A percentile compares a stretch with the other conserved stretches of the same genome.
phyloP scores from a whole-genome alignment of 2,329 filamentous ascomycete genomes.

The Reticulascus tulasneorum region DNA sequence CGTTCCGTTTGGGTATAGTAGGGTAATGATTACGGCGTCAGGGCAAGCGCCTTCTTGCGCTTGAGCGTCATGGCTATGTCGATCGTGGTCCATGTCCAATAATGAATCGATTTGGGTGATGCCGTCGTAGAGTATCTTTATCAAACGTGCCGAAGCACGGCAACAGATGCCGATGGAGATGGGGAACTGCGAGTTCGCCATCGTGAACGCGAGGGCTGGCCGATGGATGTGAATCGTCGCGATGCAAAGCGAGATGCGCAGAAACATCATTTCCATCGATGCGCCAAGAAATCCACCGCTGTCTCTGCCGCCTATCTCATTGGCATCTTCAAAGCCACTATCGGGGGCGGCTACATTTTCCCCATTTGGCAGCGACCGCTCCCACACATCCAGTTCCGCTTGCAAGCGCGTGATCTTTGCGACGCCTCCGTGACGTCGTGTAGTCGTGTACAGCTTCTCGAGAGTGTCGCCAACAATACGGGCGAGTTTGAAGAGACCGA shows the following conservation, averaged over 20 bases:
- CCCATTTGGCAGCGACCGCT: conserved; percentile 6
- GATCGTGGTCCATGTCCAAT: background rate
- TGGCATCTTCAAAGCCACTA: conserved; percentile 3
- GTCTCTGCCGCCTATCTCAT: background rate
- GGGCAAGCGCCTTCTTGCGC: too few species aligned
- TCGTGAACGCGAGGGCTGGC: conserved; percentile 19
- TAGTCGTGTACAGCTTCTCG: conserved; percentile 21
- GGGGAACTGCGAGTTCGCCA: conserved; percentile 16
- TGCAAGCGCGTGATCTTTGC: conserved; percentile 19
- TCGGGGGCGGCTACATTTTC: conserved; percentile 5
- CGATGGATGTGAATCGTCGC: conserved; percentile 20
- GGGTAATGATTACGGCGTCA: conserved; percentile 3
- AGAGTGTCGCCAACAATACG: conserved; percentile 18
- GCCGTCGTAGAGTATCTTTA: background rate
- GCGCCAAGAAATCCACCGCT: background rate
- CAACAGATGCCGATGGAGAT: conserved; percentile 14
- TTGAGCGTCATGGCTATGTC: too few species aligned
- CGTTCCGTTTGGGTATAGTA: conserved; percentile 20
- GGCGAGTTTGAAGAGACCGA: conserved; percentile 20
- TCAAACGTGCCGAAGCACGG: conserved; percentile 10
- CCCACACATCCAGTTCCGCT: conserved; percentile 20
- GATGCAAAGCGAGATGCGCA: conserved; percentile 14
- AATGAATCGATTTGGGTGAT: background rate
- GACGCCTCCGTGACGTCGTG: conserved; percentile 19
- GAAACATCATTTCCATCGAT: conserved; percentile 7